Evolutionary conservation across 306 rosid genomes (phyloP).

Genomic region (barrel medic (Medicago truncatula)): DNA sequence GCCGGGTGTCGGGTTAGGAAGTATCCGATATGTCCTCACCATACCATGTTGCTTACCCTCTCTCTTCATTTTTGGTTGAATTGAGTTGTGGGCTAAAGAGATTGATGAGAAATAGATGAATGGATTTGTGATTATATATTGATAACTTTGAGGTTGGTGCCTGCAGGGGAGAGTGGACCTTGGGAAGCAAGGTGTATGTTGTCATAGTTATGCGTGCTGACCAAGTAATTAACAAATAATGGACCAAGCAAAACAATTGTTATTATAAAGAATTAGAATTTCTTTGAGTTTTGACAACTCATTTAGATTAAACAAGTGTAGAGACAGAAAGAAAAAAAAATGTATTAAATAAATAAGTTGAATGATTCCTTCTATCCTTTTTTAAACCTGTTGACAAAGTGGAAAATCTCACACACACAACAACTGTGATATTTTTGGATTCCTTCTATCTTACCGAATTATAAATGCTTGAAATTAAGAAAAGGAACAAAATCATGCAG

Average conservation of each 20-base stretch:
- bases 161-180: slow-evolving; percentile 20
- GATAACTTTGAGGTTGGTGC: background rate
- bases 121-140: background rate
- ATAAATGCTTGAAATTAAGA: too few species aligned
- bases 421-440: too few species aligned
- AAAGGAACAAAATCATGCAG: too few species aligned
- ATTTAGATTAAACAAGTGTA: too few species aligned
- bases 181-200: slow-evolving; percentile 69
- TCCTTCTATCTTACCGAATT: too few species aligned
- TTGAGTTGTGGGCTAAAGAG: slow-evolving; percentile 29
- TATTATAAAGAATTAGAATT: too few species aligned
- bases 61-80: slow-evolving; percentile 62
- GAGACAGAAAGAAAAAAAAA: too few species aligned
- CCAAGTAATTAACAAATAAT: slow-evolving; percentile 39
- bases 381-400: too few species aligned
- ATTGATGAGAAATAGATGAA: background rate
- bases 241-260: background rate
- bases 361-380: too few species aligned
- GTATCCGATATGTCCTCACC: slow-evolving; percentile 59
- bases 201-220: slow-evolving; percentile 49
- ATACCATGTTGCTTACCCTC: slow-evolving; percentile 87
- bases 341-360: too few species aligned
- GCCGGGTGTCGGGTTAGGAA: slow-evolving; percentile 60
- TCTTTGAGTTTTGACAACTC: too few species aligned
- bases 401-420: too few species aligned